Percentiles rank a stretch among this genome's conserved stretches.
Evolutionary conservation across 805 yeast species (phyloP).

Genomic region (Saccharomycopsis javanensis): DNA sequence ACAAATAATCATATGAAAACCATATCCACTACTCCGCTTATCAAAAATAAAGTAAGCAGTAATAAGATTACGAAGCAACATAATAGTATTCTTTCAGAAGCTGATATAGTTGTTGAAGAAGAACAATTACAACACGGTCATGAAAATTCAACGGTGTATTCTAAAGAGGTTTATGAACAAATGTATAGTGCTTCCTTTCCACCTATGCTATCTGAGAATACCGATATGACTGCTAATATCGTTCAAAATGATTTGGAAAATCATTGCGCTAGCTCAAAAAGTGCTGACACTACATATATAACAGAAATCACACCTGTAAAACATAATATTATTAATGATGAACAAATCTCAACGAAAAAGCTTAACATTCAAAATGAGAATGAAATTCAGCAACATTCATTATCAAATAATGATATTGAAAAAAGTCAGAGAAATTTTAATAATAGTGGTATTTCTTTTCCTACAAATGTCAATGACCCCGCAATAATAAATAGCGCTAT

Average conservation of each 20-base stretch:
- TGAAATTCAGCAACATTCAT: not conserved
- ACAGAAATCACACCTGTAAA: not conserved
- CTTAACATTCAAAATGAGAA: not conserved
- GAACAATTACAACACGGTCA: not conserved
- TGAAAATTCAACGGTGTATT: not conserved
- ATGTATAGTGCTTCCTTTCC: not conserved
- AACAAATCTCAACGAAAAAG: not conserved
- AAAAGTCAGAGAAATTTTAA: not conserved
- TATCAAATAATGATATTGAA: not conserved
- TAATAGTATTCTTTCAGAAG: not conserved
- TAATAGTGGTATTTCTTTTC: not conserved
- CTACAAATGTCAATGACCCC: not conserved
- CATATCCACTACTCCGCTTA: not conserved
- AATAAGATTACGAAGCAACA: not conserved
- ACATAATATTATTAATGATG: not conserved
- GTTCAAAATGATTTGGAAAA: not conserved
- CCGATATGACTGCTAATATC: not conserved
- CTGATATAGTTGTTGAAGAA: not conserved
- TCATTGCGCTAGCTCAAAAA: not conserved
- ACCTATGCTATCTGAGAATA: not conserved
- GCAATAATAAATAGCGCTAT: not conserved
- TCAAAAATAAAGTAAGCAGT: not conserved
- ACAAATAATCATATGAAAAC: not conserved
- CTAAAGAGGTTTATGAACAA: not conserved
- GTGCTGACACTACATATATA: not conserved